A percentile compares a stretch with the other conserved stretches of the same genome.
These are phyloP conservation scores for Saccharomycopsis malanga DNA, from an alignment of 805 yeast genomes.

Conservation along the genomic window DNA sequence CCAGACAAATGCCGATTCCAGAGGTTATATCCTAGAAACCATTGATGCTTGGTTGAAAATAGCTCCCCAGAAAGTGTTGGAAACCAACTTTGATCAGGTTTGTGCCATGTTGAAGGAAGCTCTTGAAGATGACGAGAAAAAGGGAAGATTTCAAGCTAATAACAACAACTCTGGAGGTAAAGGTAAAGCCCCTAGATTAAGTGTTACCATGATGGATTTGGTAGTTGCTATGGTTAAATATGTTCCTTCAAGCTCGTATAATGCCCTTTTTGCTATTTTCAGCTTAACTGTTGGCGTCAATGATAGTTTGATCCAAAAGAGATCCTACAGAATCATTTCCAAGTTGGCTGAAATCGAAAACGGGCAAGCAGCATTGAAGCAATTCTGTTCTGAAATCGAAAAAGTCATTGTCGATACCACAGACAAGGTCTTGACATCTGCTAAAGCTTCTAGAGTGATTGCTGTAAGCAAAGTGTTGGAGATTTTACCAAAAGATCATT, in stretches of 20 bases:
- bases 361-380: constrained; percentile 49
- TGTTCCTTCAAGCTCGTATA: constrained; percentile 63
- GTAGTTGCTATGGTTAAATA: constrained; percentile 81
- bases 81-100: constrained; percentile 75
- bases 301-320: constrained; percentile 74
- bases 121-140: constrained; percentile 43
- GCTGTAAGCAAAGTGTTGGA: constrained; percentile 58
- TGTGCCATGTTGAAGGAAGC: constrained; percentile 72
- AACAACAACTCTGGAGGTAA: constrained; percentile 26
- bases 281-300: constrained; percentile 52
- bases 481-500: constrained; percentile 53
- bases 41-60: constrained; percentile 75
- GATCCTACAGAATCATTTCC: constrained; percentile 75
- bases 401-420: constrained; percentile 51
- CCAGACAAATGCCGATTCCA: constrained; percentile 77
- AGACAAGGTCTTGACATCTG: constrained; percentile 55
- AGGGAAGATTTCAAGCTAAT: constrained; percentile 28
- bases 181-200: constrained; percentile 41
- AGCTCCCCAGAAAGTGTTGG: constrained; percentile 58
- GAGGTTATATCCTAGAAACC: constrained; percentile 81
- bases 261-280: constrained; percentile 73
- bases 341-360: constrained; percentile 61
- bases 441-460: constrained; percentile 71
- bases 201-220: constrained; percentile 87
- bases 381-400: constrained; percentile 53